Evolutionary conservation across 2,329 filamentous ascomycete species (phyloP), one percentile per base, ranked within the genome.

Genomic region (Aureobasidium sp.): DNA sequence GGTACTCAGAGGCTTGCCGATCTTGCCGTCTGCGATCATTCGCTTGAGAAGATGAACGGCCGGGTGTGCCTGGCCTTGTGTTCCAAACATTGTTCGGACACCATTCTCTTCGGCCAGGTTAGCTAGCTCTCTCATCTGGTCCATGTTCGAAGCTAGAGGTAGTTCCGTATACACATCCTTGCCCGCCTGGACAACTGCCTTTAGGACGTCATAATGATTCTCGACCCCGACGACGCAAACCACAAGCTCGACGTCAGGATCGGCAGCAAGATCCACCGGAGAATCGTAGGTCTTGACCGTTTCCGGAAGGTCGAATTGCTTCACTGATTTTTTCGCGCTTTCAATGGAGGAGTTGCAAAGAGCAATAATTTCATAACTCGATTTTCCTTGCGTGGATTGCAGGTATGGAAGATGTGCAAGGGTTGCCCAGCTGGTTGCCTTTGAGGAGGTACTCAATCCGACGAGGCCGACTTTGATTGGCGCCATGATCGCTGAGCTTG

Each of bases 371-470:
- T 71, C 63, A 61, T 77, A 78, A 7, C 68, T 62, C 3, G 21
- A 21, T 14, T 53, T 53, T 7, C 41, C 41, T 14, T 45, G 41
- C 3, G 65, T 48, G 1, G 64, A 64, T 2, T 61, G 60, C 2
- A 85, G 74, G 61, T 83, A 83, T 0, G 82, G 79, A 0, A 84
- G 72, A 60, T 85, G 81, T 2, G 76, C 79, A 22, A 62, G 59
- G 27, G 68, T 70, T 2, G 79, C 79, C 80, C 80, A 85, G 0
- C 74, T 73, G 3, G 52, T 54, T 32, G n/a, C 25, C 35, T 54
- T 25, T 6, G 52, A 54, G 4, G 71, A 73, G 14, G 52, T 54
- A 1, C 78, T 81, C 49, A 83, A 77, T 40, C 80, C 81, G 55
- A 82, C 71, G n/a, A 84, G 69, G 25, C 74, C 81, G 14, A 78